Percentiles rank a stretch among this genome's conserved stretches.
These are phyloP conservation scores for Phytophthora chlamydospora DNA, from an alignment of 352 stramenopile genomes.

Conservation along the genomic window DNA sequence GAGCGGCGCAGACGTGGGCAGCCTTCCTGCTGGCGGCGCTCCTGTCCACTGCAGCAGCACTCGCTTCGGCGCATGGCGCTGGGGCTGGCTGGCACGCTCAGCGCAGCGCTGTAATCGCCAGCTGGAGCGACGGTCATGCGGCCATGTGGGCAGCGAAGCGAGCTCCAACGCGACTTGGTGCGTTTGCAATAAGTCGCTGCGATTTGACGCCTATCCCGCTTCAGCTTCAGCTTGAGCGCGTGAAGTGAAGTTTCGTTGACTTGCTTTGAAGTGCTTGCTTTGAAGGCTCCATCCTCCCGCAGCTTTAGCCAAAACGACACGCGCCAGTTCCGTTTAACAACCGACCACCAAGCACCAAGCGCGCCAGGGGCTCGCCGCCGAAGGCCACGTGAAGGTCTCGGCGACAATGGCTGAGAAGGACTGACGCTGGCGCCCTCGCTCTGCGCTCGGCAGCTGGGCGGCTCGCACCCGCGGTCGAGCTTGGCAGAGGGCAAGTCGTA, in stretches of 20 bases:
- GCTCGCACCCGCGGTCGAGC: conserved; percentile 1
- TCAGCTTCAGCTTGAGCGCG: neutral
- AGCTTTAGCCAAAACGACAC: neutral
- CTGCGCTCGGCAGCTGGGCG: conserved; percentile 3
- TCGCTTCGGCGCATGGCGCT: too few species aligned
- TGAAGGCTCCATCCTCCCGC: too few species aligned
- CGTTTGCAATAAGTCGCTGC: conserved; percentile 2
- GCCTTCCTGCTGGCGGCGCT: too few species aligned
- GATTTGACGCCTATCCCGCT: conserved; percentile 9
- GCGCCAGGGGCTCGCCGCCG: neutral
- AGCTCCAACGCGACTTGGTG: neutral
- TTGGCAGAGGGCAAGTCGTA: conserved; percentile 16
- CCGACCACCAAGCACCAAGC: neutral
- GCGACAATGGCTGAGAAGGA: too few species aligned
- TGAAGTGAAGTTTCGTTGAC: conserved; percentile 3
- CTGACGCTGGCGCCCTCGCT: conserved; percentile 3
- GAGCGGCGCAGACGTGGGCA: too few species aligned
- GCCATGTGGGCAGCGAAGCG: too few species aligned
- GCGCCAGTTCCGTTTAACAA: conserved; percentile 1
- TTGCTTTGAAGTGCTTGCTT: neutral
- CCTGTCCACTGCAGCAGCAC: too few species aligned
- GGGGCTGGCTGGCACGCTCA: too few species aligned
- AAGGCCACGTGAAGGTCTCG: too few species aligned
- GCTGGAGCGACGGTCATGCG: neutral
- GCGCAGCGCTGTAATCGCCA: neutral